Evolutionary conservation across 129 eudicot genomes (phyloP), one percentile per base, ranked within the genome.

Genomic region (Pseudognaphalium luteoalbum): DNA sequence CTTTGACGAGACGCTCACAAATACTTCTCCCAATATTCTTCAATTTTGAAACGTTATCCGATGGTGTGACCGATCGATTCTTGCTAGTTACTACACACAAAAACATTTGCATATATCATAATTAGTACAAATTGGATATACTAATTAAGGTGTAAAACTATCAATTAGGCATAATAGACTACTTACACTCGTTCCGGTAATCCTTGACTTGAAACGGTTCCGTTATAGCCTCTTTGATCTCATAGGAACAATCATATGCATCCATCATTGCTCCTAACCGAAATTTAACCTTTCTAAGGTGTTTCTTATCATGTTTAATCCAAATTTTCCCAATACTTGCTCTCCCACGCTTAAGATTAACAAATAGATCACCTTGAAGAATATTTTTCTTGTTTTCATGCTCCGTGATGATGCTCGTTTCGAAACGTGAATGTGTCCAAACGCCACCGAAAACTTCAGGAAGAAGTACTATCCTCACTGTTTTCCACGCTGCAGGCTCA

Each of bases 71-170:
- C 0, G 25, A 16, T 59, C 70, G 41, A 22, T 62, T 42, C 57
- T 73, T 73, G 60, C 78, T 59, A n/a, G 10, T 73, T 25, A 60
- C 78, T 73, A 41, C 78, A 73, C 33, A 37, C 32, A 58, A 57
- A 35, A 35, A 11, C 10, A 21, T 20, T 35, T 6, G 20, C 15
- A 16, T n/a, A n/a, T n/a, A n/a, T n/a, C n/a, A n/a, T 64, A 2
- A 63, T 25, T 25, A 25, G 28, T 25, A 25, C 28, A 25, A 25
- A 25, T 25, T 25, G 28, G 28, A 25, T 25, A 25, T 25, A 25
- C n/a, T n/a, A n/a, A n/a, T 25, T 25, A 25, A 25, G 28, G 28
- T 25, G 28, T 25, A 25, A 25, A 25, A 25, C 1, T 25, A 25
- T 25, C 28, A 25, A 25, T 25, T 25, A 25, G 10, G 10, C 12